Conservation (phyloP, 352 stramenopile species). For the Globisporangium spiculum region DNA sequence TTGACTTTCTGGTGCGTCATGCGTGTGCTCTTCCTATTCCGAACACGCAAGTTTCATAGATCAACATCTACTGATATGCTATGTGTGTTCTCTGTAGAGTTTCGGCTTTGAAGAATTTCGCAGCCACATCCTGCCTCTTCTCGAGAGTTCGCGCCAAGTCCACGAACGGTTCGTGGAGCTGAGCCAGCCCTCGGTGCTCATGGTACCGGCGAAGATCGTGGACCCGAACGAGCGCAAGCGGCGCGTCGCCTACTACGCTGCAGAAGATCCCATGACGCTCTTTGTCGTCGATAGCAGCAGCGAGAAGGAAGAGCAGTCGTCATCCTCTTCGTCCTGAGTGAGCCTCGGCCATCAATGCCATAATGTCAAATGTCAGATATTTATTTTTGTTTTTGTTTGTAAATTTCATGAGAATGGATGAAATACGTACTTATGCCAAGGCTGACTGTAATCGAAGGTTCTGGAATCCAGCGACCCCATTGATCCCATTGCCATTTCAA, state of each 20-base stretch:
- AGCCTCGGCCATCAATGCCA: neutral
- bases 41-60: neutral
- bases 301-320: neutral
- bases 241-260: slow-evolving; percentile 49
- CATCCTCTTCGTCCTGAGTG: neutral
- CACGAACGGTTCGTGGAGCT: slow-evolving; percentile 52
- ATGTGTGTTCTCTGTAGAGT: slow-evolving; percentile 26
- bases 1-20: slow-evolving; percentile 52
- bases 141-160: slow-evolving; percentile 51
- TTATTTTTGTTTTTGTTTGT: neutral
- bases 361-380: neutral
- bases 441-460: slow-evolving; percentile 16
- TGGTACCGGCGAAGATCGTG: slow-evolving; percentile 64
- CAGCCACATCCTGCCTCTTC: slow-evolving; percentile 57
- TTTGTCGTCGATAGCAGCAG: slow-evolving; percentile 33
- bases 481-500: neutral
- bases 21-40: neutral
- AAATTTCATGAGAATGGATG: too few relatives aligned
- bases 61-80: neutral
- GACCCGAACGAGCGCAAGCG: slow-evolving; percentile 24
- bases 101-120: slow-evolving; percentile 78
- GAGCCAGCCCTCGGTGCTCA: slow-evolving; percentile 56
- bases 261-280: slow-evolving; percentile 67
- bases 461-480: slow-evolving; percentile 8
- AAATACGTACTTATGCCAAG: slow-evolving; percentile 1